Evolutionary conservation across 2,329 filamentous ascomycete species (phyloP).

Genomic region (Phaeosphaeria sp.): DNA sequence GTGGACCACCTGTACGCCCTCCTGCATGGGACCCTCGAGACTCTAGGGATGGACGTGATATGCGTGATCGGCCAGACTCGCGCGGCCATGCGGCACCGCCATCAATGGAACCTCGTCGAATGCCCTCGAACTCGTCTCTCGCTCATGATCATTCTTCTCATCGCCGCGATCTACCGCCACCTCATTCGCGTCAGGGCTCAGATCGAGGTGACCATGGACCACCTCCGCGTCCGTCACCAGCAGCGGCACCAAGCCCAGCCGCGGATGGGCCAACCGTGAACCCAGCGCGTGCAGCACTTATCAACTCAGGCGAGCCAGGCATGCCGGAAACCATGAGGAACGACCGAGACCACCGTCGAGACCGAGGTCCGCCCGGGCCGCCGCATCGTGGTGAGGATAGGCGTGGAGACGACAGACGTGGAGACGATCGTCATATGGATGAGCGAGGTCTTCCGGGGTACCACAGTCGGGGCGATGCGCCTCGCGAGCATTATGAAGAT

Average conservation of each 20-base stretch:
- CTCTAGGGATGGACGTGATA: conserved; percentile 35
- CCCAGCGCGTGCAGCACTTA: conserved; percentile 53
- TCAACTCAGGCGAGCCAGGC: conserved; percentile 42
- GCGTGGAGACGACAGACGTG: conserved; percentile 30
- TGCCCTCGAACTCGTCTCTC: conserved; percentile 29
- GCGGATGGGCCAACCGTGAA: conserved; percentile 45
- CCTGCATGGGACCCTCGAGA: conserved; percentile 37
- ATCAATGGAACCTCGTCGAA: conserved; percentile 27
- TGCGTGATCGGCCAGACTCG: conserved; percentile 39
- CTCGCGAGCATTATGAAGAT: conserved; percentile 43
- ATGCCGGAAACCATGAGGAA: conserved; percentile 34
- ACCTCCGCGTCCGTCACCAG: conserved; percentile 23
- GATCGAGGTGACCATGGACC: conserved; percentile 31
- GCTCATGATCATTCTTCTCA: conserved; percentile 31
- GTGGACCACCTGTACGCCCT: conserved; percentile 30
- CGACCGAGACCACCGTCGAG: conserved; percentile 40
- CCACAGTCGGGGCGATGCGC: conserved; percentile 31
- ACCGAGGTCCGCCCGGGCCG: conserved; percentile 37
- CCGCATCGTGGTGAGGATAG: conserved; percentile 38
- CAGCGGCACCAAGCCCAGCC: conserved; percentile 10
- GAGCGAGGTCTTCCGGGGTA: conserved; percentile 31
- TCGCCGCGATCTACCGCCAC: conserved; percentile 34
- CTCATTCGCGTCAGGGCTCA: conserved; percentile 21
- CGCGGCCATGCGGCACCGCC: conserved; percentile 31
- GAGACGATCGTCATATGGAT: conserved; percentile 33